phyloP scores from a whole-genome alignment of 305 asterid species.

The Plantago coronopus region DNA sequence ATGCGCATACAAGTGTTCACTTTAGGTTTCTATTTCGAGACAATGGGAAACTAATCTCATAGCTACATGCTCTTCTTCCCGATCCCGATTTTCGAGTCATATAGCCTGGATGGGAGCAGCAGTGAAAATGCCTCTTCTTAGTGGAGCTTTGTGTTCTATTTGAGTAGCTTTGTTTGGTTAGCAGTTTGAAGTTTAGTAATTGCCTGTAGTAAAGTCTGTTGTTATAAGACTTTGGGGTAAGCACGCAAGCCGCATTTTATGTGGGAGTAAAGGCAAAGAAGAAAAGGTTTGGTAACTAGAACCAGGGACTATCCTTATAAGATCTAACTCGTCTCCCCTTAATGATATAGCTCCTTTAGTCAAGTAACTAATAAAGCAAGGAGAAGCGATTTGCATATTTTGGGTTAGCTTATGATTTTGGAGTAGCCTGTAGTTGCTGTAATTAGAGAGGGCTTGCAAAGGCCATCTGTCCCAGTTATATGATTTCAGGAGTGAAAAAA shows the following conservation, averaged over 20 bases:
- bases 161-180: not conserved
- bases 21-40: too few species aligned
- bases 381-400: not conserved
- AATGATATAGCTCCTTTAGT: not conserved
- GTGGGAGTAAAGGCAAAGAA: too few species aligned
- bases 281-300: too few species aligned
- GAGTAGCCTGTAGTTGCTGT: not conserved
- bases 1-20: too few species aligned
- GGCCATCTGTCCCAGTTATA: too few species aligned
- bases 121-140: not conserved
- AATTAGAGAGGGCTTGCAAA: too few species aligned
- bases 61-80: not conserved
- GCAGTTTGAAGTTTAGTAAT: not conserved
- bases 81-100: not conserved
- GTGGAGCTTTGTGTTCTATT: not conserved
- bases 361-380: not conserved
- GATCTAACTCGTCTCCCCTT: not conserved
- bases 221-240: not conserved
- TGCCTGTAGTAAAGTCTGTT: not conserved
- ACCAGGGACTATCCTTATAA: too few species aligned
- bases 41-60: too few species aligned
- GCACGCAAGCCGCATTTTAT: not conserved
- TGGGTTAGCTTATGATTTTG: not conserved
- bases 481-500: too few species aligned
- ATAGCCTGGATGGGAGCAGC: not conserved